Percentiles rank a stretch among this genome's conserved stretches.
phyloP scores from a whole-genome alignment of 164 flowering plant species.

The Sextonia rubra region DNA sequence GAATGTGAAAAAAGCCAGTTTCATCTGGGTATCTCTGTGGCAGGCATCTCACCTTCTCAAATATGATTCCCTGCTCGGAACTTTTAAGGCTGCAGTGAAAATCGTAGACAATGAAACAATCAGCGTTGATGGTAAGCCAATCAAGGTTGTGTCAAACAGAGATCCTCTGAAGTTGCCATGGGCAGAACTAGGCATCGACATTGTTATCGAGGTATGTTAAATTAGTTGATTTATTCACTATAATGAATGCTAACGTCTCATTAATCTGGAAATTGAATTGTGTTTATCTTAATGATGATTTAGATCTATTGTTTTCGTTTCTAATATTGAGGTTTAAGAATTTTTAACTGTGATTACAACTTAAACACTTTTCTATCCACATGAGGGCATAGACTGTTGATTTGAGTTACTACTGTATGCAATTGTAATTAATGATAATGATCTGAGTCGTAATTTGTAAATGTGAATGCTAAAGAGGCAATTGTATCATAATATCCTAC shows the following conservation, averaged over 20 bases:
- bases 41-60: slow-evolving; percentile 98
- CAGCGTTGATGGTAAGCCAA: slow-evolving; percentile 81
- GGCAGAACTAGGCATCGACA: slow-evolving; percentile 97
- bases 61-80: slow-evolving; percentile 93
- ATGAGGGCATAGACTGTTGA: not conserved
- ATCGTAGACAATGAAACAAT: slow-evolving; percentile 74
- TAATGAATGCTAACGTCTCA: not conserved
- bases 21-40: too few species aligned
- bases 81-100: slow-evolving; percentile 91
- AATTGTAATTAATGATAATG: not conserved
- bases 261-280: not conserved
- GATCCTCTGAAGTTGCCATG: slow-evolving; percentile 95
- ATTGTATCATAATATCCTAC: too few species aligned
- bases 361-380: not conserved
- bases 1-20: too few species aligned
- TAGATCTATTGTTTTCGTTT: too few species aligned
- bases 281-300: too few species aligned
- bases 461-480: not conserved
- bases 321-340: not conserved
- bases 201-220: slow-evolving; percentile 80
- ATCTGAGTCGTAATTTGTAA: not conserved
- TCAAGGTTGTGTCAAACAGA: slow-evolving; percentile 93
- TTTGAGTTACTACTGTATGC: not conserved
- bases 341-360: not conserved
- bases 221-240: not conserved